phyloP scores from a whole-genome alignment of 495 filamentous ascomycete species.

The Rostrohypoxylon terebratum region DNA sequence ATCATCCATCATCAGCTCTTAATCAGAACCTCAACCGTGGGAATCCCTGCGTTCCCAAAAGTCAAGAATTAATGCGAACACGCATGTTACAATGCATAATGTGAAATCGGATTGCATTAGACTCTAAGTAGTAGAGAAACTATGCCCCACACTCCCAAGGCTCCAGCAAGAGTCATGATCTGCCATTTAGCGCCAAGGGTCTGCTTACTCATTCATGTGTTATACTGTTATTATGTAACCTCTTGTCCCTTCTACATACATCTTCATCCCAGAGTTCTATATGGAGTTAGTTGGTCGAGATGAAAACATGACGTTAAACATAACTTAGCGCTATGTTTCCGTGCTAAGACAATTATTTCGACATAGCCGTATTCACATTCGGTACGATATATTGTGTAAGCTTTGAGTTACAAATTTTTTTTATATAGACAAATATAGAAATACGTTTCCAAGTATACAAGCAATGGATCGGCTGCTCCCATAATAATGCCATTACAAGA shows the following conservation, averaged over 20 bases:
- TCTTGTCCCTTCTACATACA: constrained; percentile 9
- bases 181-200: constrained; percentile 9
- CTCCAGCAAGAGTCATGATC: constrained; percentile 37
- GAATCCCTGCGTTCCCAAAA: constrained; percentile 39
- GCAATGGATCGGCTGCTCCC: not conserved
- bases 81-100: constrained; percentile 34
- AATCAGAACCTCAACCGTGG: constrained; percentile 17
- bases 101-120: constrained; percentile 36
- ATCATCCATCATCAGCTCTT: constrained; percentile 11
- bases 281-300: not conserved
- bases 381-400: not conserved
- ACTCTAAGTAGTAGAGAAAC: too few relatives aligned
- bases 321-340: not conserved
- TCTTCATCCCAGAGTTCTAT: not conserved
- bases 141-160: constrained; percentile 25
- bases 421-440: not conserved
- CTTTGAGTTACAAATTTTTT: not conserved
- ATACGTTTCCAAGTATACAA: not conserved
- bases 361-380: not conserved
- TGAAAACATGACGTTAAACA: not conserved
- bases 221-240: constrained; percentile 41
- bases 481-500: not conserved
- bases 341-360: not conserved
- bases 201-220: constrained; percentile 10
- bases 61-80: constrained; percentile 39